Conservation (phyloP, 2,329 filamentous ascomycete species). For the Monosporascus sp. region DNA sequence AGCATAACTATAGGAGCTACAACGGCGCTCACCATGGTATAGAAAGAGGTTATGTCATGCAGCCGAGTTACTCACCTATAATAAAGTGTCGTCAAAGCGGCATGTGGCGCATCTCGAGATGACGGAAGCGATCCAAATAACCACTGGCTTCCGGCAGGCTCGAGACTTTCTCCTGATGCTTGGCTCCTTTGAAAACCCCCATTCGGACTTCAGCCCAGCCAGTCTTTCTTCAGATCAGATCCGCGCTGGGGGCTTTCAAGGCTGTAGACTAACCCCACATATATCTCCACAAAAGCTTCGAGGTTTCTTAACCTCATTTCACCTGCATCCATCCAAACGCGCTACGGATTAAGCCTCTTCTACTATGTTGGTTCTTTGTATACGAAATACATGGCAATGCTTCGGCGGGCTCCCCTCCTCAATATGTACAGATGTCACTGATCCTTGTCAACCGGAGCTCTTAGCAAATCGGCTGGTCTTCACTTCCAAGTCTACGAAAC, state of each 20-base stretch:
- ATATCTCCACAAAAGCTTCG: conserved; percentile 11
- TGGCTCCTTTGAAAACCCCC: background rate
- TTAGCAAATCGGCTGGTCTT: background rate
- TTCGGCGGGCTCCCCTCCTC: too few relatives aligned
- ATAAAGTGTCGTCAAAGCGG: background rate
- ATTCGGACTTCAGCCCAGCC: too few relatives aligned
- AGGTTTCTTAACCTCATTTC: conserved; percentile 22
- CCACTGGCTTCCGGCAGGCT: background rate
- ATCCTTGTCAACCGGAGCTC: background rate
- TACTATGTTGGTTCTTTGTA: too few relatives aligned
- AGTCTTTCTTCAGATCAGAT: background rate
- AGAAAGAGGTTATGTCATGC: background rate
- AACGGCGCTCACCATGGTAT: too few relatives aligned
- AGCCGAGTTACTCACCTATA: background rate
- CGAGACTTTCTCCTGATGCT: background rate
- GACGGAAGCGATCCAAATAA: background rate
- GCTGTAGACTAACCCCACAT: conserved; percentile 5
- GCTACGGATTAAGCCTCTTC: conserved; percentile 1
- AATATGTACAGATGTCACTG: background rate
- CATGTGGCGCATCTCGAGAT: background rate
- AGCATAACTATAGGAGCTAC: too few relatives aligned
- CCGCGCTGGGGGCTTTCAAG: conserved; percentile 4
- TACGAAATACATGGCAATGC: too few relatives aligned
- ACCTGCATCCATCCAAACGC: conserved; percentile 12
- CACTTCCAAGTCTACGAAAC: background rate